Percentiles rank a stretch among this genome's conserved stretches.
Evolutionary conservation across 495 filamentous ascomycete genomes (phyloP).

Genomic region (Tricharina praecox): DNA sequence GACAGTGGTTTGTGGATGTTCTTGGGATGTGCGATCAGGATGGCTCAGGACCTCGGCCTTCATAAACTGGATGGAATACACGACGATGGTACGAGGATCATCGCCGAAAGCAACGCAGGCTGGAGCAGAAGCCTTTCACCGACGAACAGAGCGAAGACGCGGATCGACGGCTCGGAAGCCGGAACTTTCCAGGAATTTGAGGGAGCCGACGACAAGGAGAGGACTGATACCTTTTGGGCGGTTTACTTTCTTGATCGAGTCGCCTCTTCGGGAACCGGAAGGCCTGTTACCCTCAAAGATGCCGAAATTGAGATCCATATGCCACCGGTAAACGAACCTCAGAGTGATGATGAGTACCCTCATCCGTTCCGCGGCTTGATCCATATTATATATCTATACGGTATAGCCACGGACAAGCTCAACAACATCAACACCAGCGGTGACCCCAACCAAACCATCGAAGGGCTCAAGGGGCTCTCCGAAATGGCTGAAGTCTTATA

Average conservation of each 20-base stretch:
- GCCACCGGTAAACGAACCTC: constrained; percentile 43
- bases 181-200: constrained; percentile 36
- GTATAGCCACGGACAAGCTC: constrained; percentile 61
- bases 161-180: constrained; percentile 29
- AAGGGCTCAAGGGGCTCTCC: constrained; percentile 45
- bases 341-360: constrained; percentile 38
- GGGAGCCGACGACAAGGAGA: constrained; percentile 32
- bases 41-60: constrained; percentile 70
- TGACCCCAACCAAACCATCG: not conserved
- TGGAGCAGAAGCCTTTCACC: not conserved
- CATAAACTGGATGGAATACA: constrained; percentile 50
- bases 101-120: not conserved
- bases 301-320: constrained; percentile 65
- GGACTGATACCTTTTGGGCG: constrained; percentile 70
- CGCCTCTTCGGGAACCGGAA: constrained; percentile 67
- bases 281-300: constrained; percentile 62
- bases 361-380: constrained; percentile 62
- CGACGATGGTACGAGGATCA: constrained; percentile 29
- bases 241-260: constrained; percentile 73
- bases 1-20: constrained; percentile 88
- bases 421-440: constrained; percentile 48
- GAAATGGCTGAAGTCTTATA: constrained; percentile 66
- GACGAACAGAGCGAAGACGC: constrained; percentile 24
- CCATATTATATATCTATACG: constrained; percentile 69
- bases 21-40: constrained; percentile 64